Evolutionary conservation across 208 protist species (phyloP).

Genomic region (Acanthamoeba lugdunensis): DNA sequence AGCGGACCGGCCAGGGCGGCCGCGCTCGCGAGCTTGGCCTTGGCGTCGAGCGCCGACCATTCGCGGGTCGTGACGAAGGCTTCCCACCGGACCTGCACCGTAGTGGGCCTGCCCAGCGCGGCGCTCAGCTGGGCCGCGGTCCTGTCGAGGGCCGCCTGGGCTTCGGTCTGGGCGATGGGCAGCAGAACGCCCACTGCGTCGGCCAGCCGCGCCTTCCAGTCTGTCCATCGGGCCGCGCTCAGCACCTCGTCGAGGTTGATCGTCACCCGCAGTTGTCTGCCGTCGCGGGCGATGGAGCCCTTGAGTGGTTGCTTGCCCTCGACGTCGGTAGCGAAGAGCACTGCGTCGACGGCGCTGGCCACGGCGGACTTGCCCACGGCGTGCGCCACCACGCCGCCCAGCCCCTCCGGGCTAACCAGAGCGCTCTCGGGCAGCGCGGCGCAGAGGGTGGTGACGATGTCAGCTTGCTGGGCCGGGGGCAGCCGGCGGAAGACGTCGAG

Average conservation of each 20-base stretch:
- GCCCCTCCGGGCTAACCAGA: neutral
- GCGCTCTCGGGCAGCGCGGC: neutral
- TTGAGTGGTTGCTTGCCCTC: neutral
- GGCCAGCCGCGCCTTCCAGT: conserved; percentile 20
- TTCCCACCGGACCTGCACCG: neutral
- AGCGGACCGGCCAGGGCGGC: neutral
- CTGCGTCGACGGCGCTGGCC: neutral
- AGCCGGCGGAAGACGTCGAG: neutral
- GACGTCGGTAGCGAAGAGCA: neutral
- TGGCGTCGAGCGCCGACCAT: neutral
- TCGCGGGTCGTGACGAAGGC: neutral
- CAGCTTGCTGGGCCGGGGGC: neutral
- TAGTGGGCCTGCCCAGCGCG: neutral
- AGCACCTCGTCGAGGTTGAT: conserved; percentile 3
- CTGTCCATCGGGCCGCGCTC: neutral
- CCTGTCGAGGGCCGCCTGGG: neutral
- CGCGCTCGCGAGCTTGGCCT: neutral
- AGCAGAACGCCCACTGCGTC: neutral
- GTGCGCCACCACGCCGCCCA: conserved; percentile 8
- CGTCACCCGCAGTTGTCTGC: neutral
- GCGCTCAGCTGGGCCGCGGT: neutral
- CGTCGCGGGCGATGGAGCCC: neutral
- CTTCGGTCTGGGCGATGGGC: neutral
- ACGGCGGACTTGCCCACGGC: neutral
- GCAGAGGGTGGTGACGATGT: conserved; percentile 23